Conservation (phyloP, 345 rosid genomes). For the Aethionema arabicum region DNA sequence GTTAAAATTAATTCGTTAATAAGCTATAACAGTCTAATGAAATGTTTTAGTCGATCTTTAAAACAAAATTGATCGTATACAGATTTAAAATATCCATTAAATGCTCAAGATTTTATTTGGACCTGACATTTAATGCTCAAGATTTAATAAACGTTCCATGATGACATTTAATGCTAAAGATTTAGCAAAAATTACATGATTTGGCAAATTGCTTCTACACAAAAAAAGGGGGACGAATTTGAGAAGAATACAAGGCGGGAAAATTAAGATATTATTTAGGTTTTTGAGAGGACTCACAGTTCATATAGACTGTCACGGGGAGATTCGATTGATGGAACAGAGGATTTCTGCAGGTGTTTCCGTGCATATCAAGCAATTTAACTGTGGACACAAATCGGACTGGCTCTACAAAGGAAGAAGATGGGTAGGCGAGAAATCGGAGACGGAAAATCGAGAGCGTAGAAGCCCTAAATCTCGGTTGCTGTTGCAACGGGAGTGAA, state of each 20-base stretch:
- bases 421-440: not conserved
- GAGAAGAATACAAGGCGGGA: slow-evolving; percentile 24
- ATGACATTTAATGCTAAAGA: no score
- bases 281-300: slow-evolving; percentile 6
- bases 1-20: no score
- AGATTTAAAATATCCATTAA: no score
- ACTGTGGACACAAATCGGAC: not conserved
- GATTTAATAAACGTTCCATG: no score
- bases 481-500: not conserved
- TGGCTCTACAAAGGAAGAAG: not conserved
- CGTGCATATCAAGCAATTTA: slow-evolving; percentile 21
- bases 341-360: not conserved
- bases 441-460: not conserved
- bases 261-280: slow-evolving; percentile 4
- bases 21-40: no score
- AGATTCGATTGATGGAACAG: slow-evolving; percentile 11
- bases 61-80: no score
- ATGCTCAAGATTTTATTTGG: no score
- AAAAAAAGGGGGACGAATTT: not conserved
- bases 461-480: slow-evolving; percentile 25
- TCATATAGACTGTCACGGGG: not conserved
- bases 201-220: no score
- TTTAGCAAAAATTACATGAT: no score
- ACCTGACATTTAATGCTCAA: no score
- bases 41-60: no score